Evolutionary conservation across 129 eudicot species (phyloP).

Genomic region (Dittrichia graveolens): DNA sequence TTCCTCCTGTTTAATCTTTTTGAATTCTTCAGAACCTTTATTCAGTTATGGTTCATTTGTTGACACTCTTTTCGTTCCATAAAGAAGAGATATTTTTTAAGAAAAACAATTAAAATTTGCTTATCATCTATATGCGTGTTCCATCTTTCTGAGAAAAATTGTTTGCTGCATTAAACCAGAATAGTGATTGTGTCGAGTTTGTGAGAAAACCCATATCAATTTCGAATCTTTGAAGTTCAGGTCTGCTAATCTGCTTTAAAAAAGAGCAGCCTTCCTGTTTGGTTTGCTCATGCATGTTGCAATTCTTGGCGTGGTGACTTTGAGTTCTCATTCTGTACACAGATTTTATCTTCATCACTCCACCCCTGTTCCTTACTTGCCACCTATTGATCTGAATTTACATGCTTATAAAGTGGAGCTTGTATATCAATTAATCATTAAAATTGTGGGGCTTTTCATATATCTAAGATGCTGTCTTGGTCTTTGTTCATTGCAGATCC

Average conservation of each 20-base stretch:
- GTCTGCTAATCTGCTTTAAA: not conserved
- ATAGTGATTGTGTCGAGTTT: constrained; percentile 11
- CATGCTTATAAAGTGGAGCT: not conserved
- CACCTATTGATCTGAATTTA: no score
- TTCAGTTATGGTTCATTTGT: not conserved
- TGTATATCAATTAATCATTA: not conserved
- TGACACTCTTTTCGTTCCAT: not conserved
- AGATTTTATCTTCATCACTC: not conserved
- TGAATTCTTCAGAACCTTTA: not conserved
- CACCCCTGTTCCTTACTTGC: no score
- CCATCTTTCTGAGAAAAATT: not conserved
- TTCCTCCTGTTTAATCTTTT: not conserved
- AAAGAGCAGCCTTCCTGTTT: not conserved
- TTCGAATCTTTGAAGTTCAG: not conserved
- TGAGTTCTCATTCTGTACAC: not conserved
- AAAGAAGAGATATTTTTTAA: not conserved
- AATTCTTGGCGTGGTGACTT: constrained; percentile 9
- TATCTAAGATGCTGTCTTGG: constrained; percentile 10
- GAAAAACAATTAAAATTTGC: not conserved
- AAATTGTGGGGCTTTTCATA: constrained; percentile 17
- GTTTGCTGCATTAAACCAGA: not conserved
- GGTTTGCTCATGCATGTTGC: constrained; percentile 14
- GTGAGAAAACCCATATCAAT: not conserved
- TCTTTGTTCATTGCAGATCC: constrained; percentile 70
- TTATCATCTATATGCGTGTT: not conserved